Evolutionary conservation across 306 rosid species (phyloP).

Genomic region (Cucurbita maxima): DNA sequence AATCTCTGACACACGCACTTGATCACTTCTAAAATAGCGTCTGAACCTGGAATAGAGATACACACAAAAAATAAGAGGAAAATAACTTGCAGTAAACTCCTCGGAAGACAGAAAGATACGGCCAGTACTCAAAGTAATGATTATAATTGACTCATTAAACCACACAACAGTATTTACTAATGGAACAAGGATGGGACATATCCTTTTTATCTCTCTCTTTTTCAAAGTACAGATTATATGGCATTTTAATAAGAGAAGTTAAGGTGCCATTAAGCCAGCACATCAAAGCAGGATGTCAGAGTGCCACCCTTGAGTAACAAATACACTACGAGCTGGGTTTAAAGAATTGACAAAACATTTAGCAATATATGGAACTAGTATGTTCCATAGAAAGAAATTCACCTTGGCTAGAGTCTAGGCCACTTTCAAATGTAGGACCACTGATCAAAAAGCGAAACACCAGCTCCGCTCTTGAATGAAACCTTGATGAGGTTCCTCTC

Average conservation of each 20-base stretch:
- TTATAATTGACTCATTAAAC: background rate
- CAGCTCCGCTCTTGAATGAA: slow-evolving; percentile 77
- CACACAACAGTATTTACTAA: background rate
- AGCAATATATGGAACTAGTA: background rate
- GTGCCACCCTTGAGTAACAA: background rate
- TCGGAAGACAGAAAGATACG: background rate
- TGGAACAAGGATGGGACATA: background rate
- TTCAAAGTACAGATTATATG: background rate
- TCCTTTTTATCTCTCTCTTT: background rate
- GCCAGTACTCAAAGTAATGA: background rate
- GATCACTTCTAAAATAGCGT: slow-evolving; percentile 33
- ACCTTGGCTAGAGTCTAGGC: slow-evolving; percentile 33
- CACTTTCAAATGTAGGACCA: slow-evolving; percentile 25
- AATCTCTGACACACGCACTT: slow-evolving; percentile 36
- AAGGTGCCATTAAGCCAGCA: background rate
- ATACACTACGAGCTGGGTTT: background rate
- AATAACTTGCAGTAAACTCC: background rate
- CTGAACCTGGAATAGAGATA: slow-evolving; percentile 36
- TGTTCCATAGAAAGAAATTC: slow-evolving; percentile 13
- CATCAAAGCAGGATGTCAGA: background rate
- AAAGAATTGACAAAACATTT: background rate
- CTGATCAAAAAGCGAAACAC: slow-evolving; percentile 45
- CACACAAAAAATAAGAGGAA: background rate
- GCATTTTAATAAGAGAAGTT: background rate
- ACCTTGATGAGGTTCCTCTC: slow-evolving; percentile 61